Evolutionary conservation across 805 yeast genomes (phyloP).

Genomic region (Ogataea paraovalis): DNA sequence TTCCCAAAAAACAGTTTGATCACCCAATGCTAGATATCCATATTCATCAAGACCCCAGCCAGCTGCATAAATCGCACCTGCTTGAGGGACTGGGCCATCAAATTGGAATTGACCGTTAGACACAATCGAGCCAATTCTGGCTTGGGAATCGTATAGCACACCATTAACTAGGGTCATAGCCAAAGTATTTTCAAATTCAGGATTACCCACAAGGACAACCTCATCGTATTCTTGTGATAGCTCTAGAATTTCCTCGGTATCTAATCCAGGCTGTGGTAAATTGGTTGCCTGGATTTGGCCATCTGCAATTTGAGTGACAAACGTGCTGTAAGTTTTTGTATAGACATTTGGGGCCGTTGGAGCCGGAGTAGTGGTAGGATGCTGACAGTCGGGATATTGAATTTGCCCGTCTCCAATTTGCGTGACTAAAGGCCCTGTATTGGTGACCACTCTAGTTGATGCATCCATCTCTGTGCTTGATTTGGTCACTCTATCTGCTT

Average conservation of each 20-base stretch:
- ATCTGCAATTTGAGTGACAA: constrained; percentile 31
- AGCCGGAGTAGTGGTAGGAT: constrained; percentile 30
- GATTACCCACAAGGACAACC: constrained; percentile 74
- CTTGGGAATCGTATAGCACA: constrained; percentile 43
- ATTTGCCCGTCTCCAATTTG: not conserved
- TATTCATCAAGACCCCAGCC: constrained; percentile 47
- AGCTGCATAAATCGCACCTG: constrained; percentile 75
- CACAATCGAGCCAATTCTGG: constrained; percentile 69
- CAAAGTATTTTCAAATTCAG: constrained; percentile 69
- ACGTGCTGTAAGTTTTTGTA: constrained; percentile 12
- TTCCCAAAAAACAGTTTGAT: constrained; percentile 51
- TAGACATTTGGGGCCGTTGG: constrained; percentile 9
- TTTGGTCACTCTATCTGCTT: not conserved
- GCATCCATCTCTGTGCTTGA: too few relatives aligned
- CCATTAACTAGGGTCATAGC: constrained; percentile 35
- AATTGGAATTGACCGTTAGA: constrained; percentile 74
- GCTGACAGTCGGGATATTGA: not conserved
- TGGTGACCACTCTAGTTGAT: not conserved
- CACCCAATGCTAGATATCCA: constrained; percentile 22
- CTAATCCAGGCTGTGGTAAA: constrained; percentile 32
- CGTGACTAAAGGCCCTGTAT: not conserved
- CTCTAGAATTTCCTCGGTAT: constrained; percentile 57
- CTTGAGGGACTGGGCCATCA: constrained; percentile 75
- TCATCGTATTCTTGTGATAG: constrained; percentile 61
- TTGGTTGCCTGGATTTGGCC: constrained; percentile 42